phyloP scores from a whole-genome alignment of 176 grass and related monocot species.

The maize (Zea mays) region DNA sequence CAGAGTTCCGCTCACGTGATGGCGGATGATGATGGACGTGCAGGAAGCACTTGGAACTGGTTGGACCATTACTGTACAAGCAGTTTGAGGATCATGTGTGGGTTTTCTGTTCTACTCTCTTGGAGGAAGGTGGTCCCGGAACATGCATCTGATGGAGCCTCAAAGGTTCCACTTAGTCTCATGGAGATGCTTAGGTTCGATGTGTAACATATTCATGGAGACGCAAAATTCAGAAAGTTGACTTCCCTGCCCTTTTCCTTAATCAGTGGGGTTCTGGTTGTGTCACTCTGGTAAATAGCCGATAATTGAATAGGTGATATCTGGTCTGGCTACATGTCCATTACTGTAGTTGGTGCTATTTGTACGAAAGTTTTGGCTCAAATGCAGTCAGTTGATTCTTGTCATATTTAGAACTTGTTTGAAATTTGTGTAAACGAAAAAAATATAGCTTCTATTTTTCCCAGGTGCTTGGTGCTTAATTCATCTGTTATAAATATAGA shows the following conservation, averaged over 20 bases:
- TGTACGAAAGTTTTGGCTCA: slow-evolving; percentile 48
- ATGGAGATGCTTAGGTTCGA: slow-evolving; percentile 5
- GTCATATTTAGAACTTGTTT: slow-evolving; percentile 29
- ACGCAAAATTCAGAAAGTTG: slow-evolving; percentile 29
- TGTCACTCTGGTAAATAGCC: slow-evolving; percentile 34
- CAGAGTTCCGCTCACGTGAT: slow-evolving; percentile 28
- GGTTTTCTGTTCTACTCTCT: background rate
- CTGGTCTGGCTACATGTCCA: slow-evolving; percentile 23
- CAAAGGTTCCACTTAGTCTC: background rate
- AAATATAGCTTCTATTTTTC: background rate
- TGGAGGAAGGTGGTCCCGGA: background rate
- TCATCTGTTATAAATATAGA: background rate
- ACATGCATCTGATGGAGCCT: background rate
- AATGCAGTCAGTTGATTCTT: slow-evolving; percentile 16
- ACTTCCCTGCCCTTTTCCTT: slow-evolving; percentile 28
- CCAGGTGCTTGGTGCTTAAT: background rate
- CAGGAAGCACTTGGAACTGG: slow-evolving; percentile 28
- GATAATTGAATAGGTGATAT: slow-evolving; percentile 38
- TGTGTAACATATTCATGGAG: slow-evolving; percentile 17
- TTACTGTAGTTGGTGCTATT: slow-evolving; percentile 40
- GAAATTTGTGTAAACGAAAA: slow-evolving; percentile 7
- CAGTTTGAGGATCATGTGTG: slow-evolving; percentile 10
- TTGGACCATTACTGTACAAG: slow-evolving; percentile 21
- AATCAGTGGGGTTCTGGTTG: background rate
- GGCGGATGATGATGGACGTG: slow-evolving; percentile 35